Evolutionary conservation across 139 green algal species (phyloP).

Genomic region (Picochlorum sp.): DNA sequence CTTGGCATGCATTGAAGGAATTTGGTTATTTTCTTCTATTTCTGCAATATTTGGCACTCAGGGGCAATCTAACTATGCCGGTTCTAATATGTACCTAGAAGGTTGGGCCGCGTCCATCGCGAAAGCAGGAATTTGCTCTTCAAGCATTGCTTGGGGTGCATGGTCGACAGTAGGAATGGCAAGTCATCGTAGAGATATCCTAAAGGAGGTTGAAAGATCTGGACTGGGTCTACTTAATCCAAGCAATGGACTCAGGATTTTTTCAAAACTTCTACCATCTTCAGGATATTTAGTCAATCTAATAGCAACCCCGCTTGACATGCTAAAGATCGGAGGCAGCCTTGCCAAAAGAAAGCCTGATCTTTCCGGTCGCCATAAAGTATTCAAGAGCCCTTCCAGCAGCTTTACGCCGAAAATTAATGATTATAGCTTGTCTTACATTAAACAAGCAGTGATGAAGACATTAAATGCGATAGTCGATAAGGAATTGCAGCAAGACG

Average conservation of each 20-base stretch:
- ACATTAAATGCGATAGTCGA: not conserved
- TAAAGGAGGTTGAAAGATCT: slow-evolving; percentile 39
- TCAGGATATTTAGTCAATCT: no score
- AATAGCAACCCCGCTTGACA: no score
- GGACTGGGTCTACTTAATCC: slow-evolving; percentile 47
- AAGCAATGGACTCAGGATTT: not conserved
- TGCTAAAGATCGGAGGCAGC: no score
- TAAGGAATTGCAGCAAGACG: no score
- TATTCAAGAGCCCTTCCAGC: no score
- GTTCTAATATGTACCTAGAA: slow-evolving; percentile 29
- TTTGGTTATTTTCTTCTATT: slow-evolving; percentile 36
- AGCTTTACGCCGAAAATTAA: no score
- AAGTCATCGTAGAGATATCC: not conserved
- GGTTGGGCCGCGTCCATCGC: not conserved
- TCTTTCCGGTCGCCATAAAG: no score
- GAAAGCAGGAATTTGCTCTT: not conserved
- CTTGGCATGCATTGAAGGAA: no score
- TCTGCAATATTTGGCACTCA: slow-evolving; percentile 20
- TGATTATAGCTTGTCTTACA: not conserved
- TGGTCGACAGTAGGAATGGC: slow-evolving; percentile 64
- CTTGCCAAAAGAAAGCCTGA: no score
- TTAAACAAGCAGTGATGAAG: slow-evolving; percentile 3
- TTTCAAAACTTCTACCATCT: no score
- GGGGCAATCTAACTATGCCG: slow-evolving; percentile 36
- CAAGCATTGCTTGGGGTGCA: slow-evolving; percentile 32